Base-by-base conservation (phyloP, 2,329 filamentous ascomycete species). In the Allantophomopsis lycopodina region DNA sequence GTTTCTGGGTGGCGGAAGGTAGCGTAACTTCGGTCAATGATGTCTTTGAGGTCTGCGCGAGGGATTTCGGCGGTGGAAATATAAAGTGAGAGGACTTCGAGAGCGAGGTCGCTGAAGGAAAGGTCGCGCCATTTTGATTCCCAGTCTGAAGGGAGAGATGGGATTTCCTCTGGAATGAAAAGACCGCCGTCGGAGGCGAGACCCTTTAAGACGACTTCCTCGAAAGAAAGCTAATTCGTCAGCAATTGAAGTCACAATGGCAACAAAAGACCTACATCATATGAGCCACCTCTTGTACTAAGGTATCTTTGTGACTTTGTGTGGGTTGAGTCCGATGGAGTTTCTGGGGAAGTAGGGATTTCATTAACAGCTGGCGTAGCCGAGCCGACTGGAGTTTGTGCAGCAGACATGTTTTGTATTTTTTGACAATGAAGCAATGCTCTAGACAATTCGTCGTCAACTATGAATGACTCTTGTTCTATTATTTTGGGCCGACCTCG, bases 121-220 rank as follows among this genome's bases (percentile, higher is more conserved):
- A 86, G 71, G 54, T 86, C 71, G 52, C 77, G 73, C 88, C 88
- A 94, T 54, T 63, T 61, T 30, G 69, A 69, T 52, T 80, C 64
- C 77, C 79, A 83, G 56, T 77, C 66, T 42, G 55, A 54, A 41
- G 73, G 74, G 40, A 80, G 59, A 4, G 65, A 58, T 37, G 87
- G 87, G 45, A 93, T 81, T 47, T 81, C 71, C 56, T 94, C 80
- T 33, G 88, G 88, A 46, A 94, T 81, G 66, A 89, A 94, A 20
- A 94, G 77, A 39, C 88, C 88, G 42, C 86, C 85, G 55, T 95
- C 88, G 35, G 74, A 69, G 42, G 86, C 87, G 42, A 94, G 76
- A 35, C 87, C 87, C 61, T 94, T 93, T 48, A 94, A 69, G 32
- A 94, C 86, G 36, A 87, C 87, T 40, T 87, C 79, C 61, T 95